Evolutionary conservation across 352 stramenopile species (phyloP), one percentile per base, ranked within the genome.

Genomic region (Globisporangium emineosum): DNA sequence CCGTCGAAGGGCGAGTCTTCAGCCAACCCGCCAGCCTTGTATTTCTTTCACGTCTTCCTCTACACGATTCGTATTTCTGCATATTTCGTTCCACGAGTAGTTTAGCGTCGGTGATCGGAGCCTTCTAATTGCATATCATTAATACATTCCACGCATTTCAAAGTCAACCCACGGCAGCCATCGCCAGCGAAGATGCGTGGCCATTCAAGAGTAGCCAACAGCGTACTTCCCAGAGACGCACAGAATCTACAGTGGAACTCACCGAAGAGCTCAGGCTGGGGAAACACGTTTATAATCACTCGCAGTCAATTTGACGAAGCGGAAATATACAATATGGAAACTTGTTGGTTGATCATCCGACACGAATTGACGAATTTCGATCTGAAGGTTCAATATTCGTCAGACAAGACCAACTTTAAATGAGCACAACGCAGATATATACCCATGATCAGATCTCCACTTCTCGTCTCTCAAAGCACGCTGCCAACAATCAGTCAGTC

Each of bases 51-150:
- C 10, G n/a, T 52, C 9, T 15, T 29, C n/a, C 19, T 52, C 13
- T 5, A 43, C n/a, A 5, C 15, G 37, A 43, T 52, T 30, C 9
- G 45, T 30, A 52, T 52, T 17, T 1, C 21, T 30, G 45, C n/a
- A 30, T 52, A 27, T 29, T 52, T 52, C 45, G 45, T 52, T 52
- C 45, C 45, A 7, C 45, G 7, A 51, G 43, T 51, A 51, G 43
- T 51, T 25, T 25, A 51, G 43, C 23, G 43, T 25, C 7, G 7
- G n/a, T 8, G 43, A 51, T n/a, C n/a, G 43, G 19, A 51, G 43
- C 43, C 43, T 27, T 51, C 43, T 5, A 27, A 15, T 25, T 51
- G 43, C 43, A 51, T 27, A 50, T 50, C 19, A 25, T 13, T 19
- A 51, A 51, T 27, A 29, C 10, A 51, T 51, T 29, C 8, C 43